phyloP scores from a whole-genome alignment of 179 eudicot species.

The Patellifolia procumbens region DNA sequence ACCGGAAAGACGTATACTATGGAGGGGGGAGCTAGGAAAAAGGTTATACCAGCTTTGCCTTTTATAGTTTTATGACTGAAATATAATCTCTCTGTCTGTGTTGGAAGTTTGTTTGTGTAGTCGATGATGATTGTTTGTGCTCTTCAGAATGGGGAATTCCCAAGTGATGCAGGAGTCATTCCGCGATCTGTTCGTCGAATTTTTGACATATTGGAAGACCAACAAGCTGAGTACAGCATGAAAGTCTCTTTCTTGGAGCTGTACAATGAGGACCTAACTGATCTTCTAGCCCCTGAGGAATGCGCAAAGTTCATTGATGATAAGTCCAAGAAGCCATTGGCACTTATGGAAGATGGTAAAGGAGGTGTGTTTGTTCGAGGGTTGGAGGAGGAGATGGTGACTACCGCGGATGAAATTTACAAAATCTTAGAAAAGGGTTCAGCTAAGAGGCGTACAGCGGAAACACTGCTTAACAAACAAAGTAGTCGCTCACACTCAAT shows the following conservation, averaged over 20 bases:
- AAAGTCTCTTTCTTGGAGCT: conserved; percentile 91
- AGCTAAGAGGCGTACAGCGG: conserved; percentile 89
- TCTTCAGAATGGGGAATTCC: conserved; percentile 83
- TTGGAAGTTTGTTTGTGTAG: neutral
- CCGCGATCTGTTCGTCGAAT: conserved; percentile 92
- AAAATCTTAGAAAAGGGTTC: conserved; percentile 91
- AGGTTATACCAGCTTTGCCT: conserved; percentile 45
- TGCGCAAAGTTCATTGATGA: conserved; percentile 60
- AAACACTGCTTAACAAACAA: conserved; percentile 94
- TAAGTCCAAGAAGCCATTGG: conserved; percentile 89
- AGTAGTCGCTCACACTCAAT: conserved; percentile 99
- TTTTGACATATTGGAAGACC: conserved; percentile 83
- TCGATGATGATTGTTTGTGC: conserved; percentile 5
- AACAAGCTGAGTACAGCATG: conserved; percentile 89
- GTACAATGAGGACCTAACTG: conserved; percentile 91
- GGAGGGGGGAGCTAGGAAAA: conserved; percentile 96
- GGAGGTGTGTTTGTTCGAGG: conserved; percentile 94
- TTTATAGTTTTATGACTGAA: neutral
- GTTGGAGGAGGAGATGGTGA: conserved; percentile 86
- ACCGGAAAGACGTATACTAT: conserved; percentile 99
- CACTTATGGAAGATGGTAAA: conserved; percentile 98
- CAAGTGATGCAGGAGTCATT: conserved; percentile 91
- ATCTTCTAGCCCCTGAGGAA: conserved; percentile 94
- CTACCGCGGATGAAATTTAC: conserved; percentile 85
- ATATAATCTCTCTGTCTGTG: neutral